Conservation (phyloP, 106 monocot species). For the Platanthera guangdongensis region DNA sequence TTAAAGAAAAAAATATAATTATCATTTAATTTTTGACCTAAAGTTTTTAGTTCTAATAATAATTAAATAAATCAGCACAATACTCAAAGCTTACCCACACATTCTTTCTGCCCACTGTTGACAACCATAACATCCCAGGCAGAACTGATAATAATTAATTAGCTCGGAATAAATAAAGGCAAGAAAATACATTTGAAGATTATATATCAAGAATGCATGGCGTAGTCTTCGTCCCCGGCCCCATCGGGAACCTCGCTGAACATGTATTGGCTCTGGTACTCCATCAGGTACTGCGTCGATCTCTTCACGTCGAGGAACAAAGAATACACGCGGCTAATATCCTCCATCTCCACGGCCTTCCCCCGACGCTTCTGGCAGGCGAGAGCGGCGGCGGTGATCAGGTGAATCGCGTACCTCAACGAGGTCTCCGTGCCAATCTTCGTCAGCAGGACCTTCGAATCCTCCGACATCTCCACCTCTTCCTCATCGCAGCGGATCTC, state of each 20-base stretch:
- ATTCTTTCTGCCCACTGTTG: too few species aligned
- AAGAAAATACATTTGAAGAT: too few species aligned
- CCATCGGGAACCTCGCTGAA: slow-evolving; percentile 60
- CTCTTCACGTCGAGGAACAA: slow-evolving; percentile 94
- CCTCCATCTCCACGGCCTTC: slow-evolving; percentile 84
- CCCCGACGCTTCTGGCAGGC: slow-evolving; percentile 79
- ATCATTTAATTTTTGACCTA: too few species aligned
- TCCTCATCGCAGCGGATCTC: slow-evolving; percentile 89
- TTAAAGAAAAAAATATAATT: too few species aligned
- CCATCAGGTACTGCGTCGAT: slow-evolving; percentile 88
- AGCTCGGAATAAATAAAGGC: too few species aligned
- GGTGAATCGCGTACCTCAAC: slow-evolving; percentile 70
- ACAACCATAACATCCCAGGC: too few species aligned
- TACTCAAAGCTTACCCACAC: too few species aligned
- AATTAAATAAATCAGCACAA: too few species aligned
- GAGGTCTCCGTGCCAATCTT: slow-evolving; percentile 89
- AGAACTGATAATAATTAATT: too few species aligned
- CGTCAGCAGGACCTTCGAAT: slow-evolving; percentile 65
- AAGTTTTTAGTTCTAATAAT: too few species aligned
- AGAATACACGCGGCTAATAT: slow-evolving; percentile 77
- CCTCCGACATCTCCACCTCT: slow-evolving; percentile 85
- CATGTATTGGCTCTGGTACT: slow-evolving; percentile 89
- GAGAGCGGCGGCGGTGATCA: slow-evolving; percentile 77
- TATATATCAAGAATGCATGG: slow-evolving; percentile 42
- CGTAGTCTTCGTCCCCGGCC: slow-evolving; percentile 39